phyloP scores from a whole-genome alignment of 2,329 filamentous ascomycete genomes.

The Pyricularia grisea region DNA sequence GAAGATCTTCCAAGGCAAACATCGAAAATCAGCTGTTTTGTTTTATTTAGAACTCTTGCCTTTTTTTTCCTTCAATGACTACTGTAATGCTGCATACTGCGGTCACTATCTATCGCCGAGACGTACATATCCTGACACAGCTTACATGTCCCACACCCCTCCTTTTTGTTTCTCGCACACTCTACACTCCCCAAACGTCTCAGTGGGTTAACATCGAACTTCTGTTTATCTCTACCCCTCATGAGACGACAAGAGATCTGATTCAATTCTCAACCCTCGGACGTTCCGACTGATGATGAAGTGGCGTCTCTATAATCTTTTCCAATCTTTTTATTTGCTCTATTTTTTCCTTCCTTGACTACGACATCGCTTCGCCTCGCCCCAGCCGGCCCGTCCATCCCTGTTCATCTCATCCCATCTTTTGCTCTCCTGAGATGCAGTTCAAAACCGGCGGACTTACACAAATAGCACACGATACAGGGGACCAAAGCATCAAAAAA shows the following conservation, averaged over 20 bases:
- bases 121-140: conserved; percentile 9
- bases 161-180: background rate
- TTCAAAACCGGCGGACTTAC: background rate
- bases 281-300: background rate
- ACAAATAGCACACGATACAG: background rate
- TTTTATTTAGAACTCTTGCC: background rate
- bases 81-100: background rate
- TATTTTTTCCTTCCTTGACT: background rate
- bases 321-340: background rate
- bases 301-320: background rate
- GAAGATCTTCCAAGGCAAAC: background rate
- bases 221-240: background rate
- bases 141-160: conserved; percentile 1
- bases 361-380: background rate
- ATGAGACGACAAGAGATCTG: background rate
- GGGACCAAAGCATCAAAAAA: background rate
- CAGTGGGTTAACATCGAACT: background rate
- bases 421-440: background rate
- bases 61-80: no score
- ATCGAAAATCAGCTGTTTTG: background rate
- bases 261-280: background rate
- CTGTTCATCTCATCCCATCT: background rate
- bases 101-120: conserved; percentile 4
- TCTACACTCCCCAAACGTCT: background rate
- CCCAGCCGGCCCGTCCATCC: background rate